Evolutionary conservation across 371 early-diverging fungal species (phyloP), one percentile per base, ranked within the genome.

Genomic region (Rhizopus microsporus): DNA sequence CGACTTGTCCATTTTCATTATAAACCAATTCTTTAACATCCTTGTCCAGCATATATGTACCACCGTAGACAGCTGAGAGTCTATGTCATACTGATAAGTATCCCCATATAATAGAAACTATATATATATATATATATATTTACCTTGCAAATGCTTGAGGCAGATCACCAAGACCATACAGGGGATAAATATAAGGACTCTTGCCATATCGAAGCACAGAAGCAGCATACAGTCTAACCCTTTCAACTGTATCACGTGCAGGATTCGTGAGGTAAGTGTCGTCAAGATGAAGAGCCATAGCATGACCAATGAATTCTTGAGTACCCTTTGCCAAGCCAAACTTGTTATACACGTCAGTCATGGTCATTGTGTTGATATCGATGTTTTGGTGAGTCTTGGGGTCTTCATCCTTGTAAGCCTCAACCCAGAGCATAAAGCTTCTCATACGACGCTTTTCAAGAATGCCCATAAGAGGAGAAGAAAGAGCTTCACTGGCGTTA

Each of bases 131-230:
- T 29, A 29, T 17, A 32, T 16, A 49, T 9, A 69, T 78, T 60
- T 85, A 92, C 88, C 99, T 85, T 34, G 99, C 97, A 83, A 99
- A 99, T 8, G 96, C 94, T 83, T 99, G 99, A 44, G 99, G 99
- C 43, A 99, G 84, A 72, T 99, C 99, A 60, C 99, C 99, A 53
- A 99, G 83, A 52, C 99, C 99, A 69, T 98, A 99, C 57, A 96
- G 78, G 58, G 99, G 99, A 78, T 99, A 99, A 69, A 99, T 93
- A 79, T 98, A 99, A n/a, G 99, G 99, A 59, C 92, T 92, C 83
- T 94, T 93, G 60, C 99, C 97, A 68, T 94, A 95, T 48, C 93
- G 86, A 15, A 94, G 91, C 66, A 99, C 85, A 12, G 99, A 99
- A 34, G 81, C 86, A 63, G 94, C 88, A 74, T 99, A 99, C 60